Evolutionary conservation across 257 asterid genomes (phyloP).

Genomic region (Nicotiana sylvestris): DNA sequence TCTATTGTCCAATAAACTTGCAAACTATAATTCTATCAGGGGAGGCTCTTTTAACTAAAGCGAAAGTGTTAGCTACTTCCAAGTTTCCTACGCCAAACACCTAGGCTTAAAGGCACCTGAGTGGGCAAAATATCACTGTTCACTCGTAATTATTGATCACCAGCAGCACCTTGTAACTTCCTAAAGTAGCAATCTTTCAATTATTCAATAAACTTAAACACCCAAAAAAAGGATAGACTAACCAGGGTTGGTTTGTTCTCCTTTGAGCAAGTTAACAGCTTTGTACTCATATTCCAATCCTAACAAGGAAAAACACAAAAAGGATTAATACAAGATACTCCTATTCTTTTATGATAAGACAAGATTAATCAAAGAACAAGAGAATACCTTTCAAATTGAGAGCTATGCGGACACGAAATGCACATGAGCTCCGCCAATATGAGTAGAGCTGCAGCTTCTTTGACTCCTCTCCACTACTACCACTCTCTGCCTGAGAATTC

Average conservation of each 20-base stretch:
- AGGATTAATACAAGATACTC: background rate
- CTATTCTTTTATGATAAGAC: background rate
- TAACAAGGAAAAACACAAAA: conserved; percentile 13
- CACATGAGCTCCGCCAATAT: conserved; percentile 79
- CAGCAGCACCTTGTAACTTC: background rate
- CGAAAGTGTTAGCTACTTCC: no score
- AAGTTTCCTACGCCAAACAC: no score
- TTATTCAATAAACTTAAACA: background rate
- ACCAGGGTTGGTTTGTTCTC: conserved; percentile 73
- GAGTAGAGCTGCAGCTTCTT: conserved; percentile 70
- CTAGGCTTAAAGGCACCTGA: no score
- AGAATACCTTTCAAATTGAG: conserved; percentile 62
- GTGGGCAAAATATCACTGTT: no score
- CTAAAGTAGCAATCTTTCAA: background rate
- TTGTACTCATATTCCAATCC: conserved; percentile 71
- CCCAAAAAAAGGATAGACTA: background rate
- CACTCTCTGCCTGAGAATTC: conserved; percentile 6
- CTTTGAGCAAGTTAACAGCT: conserved; percentile 68
- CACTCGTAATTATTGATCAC: background rate
- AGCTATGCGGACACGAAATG: conserved; percentile 75
- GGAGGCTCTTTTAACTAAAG: no score
- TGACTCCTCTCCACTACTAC: conserved; percentile 19
- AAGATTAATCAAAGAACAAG: background rate
- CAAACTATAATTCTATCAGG: no score
- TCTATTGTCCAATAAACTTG: background rate